phyloP scores from a whole-genome alignment of 129 eudicot species.

The Centella asiatica region DNA sequence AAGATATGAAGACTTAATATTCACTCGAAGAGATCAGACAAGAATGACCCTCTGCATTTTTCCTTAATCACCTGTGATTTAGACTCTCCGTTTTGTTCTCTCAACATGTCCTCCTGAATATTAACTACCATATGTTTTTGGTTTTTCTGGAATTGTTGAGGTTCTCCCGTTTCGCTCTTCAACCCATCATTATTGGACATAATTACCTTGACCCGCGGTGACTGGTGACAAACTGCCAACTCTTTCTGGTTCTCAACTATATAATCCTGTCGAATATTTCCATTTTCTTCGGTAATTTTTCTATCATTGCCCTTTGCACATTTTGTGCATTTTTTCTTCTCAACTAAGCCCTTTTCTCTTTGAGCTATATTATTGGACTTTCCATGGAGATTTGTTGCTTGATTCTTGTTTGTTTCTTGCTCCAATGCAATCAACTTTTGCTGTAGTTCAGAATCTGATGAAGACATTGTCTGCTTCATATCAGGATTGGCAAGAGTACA shows the following conservation, averaged over 20 bases:
- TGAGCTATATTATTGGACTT: not conserved
- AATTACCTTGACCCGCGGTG: not conserved
- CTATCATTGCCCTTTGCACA: not conserved
- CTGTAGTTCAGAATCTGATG: conserved; percentile 14
- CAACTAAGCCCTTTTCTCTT: not conserved
- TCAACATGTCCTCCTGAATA: too few species aligned
- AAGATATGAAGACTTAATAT: too few species aligned
- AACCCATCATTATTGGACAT: not conserved
- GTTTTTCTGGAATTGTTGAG: not conserved
- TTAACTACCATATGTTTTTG: not conserved
- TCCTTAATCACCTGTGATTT: too few species aligned
- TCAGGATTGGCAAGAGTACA: conserved; percentile 7
- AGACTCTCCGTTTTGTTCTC: too few species aligned
- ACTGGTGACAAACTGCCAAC: not conserved
- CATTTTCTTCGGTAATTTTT: not conserved
- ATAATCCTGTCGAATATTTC: not conserved
- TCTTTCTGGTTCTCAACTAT: conserved; percentile 9
- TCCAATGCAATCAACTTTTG: conserved; percentile 13
- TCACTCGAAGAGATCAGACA: too few species aligned
- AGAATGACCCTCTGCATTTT: too few species aligned
- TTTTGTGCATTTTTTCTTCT: not conserved
- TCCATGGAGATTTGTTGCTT: not conserved
- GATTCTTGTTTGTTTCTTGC: conserved; percentile 1
- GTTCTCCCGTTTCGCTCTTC: not conserved
- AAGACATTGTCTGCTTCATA: conserved; percentile 8